phyloP scores from a whole-genome alignment of 768 basidiomycete species.

The Amanita inopinata region DNA sequence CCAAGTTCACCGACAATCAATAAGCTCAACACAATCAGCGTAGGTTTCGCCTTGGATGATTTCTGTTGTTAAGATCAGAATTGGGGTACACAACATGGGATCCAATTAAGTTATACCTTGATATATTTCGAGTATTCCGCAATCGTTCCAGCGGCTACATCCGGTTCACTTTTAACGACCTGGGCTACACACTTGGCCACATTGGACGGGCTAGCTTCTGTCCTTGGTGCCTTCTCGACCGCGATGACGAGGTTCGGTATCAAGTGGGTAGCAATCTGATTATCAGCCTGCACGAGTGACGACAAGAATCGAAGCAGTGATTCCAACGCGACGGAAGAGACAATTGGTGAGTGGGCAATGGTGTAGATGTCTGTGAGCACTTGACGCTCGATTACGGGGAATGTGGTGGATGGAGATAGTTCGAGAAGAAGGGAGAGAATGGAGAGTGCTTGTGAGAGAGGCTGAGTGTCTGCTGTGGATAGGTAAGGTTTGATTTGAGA shows the following conservation, averaged over 20 bases:
- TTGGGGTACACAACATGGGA: background rate
- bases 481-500: conserved; percentile 71
- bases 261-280: conserved; percentile 72
- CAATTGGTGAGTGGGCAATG: conserved; percentile 69
- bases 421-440: conserved; percentile 62
- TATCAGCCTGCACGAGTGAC: conserved; percentile 75
- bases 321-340: conserved; percentile 72
- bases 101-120: conserved; percentile 46
- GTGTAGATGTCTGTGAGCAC: conserved; percentile 55
- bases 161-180: conserved; percentile 62
- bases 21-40: conserved; percentile 71
- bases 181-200: conserved; percentile 82
- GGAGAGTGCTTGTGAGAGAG: conserved; percentile 63
- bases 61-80: conserved; percentile 21
- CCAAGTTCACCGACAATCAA: conserved; percentile 91
- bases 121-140: conserved; percentile 77
- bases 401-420: conserved; percentile 54
- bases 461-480: conserved; percentile 63
- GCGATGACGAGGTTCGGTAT: conserved; percentile 65
- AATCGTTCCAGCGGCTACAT: conserved; percentile 73
- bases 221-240: conserved; percentile 54
- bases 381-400: conserved; percentile 69
- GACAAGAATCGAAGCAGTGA: conserved; percentile 76
- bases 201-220: conserved; percentile 51
- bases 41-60: conserved; percentile 52